Base-by-base conservation (phyloP, 371 early-diverging fungal species). In the Lichtheimia ornata region DNA sequence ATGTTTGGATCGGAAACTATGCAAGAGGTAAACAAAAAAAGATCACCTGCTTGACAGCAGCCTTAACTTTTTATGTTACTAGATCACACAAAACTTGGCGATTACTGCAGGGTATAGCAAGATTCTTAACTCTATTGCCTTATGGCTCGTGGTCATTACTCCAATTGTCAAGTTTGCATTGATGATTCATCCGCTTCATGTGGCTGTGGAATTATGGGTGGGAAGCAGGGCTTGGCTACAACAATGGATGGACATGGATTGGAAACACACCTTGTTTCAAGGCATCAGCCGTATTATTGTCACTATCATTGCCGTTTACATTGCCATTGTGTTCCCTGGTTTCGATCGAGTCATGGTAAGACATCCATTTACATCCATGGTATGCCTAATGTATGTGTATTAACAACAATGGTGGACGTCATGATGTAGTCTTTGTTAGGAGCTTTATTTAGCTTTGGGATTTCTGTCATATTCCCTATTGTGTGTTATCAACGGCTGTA, bases 1-100 rank as follows among this genome's bases (percentile, higher is more conserved):
- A 92, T 92, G 93, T 92, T 91, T 84, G 93, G 93, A 1, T 65
- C 69, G 55, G 71, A 60, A 14, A 74, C 81, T 4, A 62, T 78
- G 59, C 79, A 85, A 66, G 89, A 88, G 73, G 83, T 84, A 72
- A 58, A 15, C 4, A 54, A 54, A 54, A 15, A 54, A 40, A 15
- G 5, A 17, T 20, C 12, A 56, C 6, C n/a, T 41, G 22, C 47
- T 18, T 47, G 47, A 22, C 18, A 22, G n/a, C 47, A 7, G 17
- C 1, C 11, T 35, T 35, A 35, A 35, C 35, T 35, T 35, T 2
- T 14, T 51, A 11, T 14, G 22, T 51, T 51, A 3, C 15, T 55
- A 84, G 83, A 84, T 91, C 54, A 89, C 89, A 11, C 83, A 79
- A 68, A 90, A 88, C 65, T 65, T 91, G 56, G 61, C 71, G 17